These are phyloP conservation scores for Ganoderma resinaceum DNA, from an alignment of 1,284 basidiomycete genomes.

Conservation along the genomic window DNA sequence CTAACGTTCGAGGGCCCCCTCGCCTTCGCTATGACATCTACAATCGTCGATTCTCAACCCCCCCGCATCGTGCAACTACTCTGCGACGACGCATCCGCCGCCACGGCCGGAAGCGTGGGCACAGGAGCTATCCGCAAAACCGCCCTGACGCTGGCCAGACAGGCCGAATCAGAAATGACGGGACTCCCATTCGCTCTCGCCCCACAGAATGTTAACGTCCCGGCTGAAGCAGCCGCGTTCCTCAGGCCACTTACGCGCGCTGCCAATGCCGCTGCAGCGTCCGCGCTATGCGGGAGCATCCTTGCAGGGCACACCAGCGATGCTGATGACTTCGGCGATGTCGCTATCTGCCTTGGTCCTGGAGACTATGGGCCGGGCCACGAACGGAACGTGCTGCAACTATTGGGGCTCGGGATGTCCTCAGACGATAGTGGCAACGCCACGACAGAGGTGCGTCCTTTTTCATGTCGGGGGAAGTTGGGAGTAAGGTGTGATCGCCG, in stretches of 20 bases:
- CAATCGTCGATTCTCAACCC: background rate
- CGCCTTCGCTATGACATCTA: background rate
- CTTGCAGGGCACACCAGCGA: conserved; percentile 60
- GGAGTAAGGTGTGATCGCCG: background rate
- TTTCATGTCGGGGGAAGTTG: background rate
- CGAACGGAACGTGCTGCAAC: conserved; percentile 32
- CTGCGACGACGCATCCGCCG: background rate
- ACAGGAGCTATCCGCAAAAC: conserved; percentile 6
- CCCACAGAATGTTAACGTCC: conserved; percentile 2
- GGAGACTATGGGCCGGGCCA: conserved; percentile 39
- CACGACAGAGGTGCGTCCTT: background rate
- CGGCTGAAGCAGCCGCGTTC: conserved; percentile 15
- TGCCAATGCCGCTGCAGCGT: conserved; percentile 48
- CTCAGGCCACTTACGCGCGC: conserved; percentile 43
- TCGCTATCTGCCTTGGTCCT: conserved; percentile 57
- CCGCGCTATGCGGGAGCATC: conserved; percentile 54
- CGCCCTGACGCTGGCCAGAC: conserved; percentile 3
- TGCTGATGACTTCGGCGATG: conserved; percentile 60
- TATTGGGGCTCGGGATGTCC: conserved; percentile 32
- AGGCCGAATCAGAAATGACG: background rate
- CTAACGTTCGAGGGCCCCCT: background rate
- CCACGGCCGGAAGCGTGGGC: conserved; percentile 2
- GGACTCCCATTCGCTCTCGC: conserved; percentile 14
- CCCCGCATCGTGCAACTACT: conserved; percentile 3
- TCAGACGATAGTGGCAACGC: background rate